Conservation (phyloP, 352 stramenopile genomes). For the Pythium phragmiticola region DNA sequence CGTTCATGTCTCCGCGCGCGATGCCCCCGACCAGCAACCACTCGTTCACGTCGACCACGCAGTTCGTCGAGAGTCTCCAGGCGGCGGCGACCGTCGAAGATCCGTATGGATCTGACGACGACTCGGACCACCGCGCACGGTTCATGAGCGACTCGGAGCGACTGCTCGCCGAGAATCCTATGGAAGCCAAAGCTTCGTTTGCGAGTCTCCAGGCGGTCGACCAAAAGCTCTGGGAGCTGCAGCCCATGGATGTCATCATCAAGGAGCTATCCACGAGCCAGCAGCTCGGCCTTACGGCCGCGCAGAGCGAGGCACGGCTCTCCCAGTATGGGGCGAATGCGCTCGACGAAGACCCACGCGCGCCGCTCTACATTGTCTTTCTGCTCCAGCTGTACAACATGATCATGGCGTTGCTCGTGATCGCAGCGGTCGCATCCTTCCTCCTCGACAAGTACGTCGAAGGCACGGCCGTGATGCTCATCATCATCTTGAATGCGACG, state of each 20-base stretch:
- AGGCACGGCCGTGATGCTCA: slow-evolving; percentile 66
- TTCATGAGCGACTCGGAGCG: slow-evolving; percentile 67
- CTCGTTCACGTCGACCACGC: slow-evolving; percentile 8
- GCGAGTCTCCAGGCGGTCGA: slow-evolving; percentile 51
- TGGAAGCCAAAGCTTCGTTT: slow-evolving; percentile 49
- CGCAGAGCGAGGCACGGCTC: slow-evolving; percentile 43
- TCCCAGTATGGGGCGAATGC: slow-evolving; percentile 50
- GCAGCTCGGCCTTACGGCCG: slow-evolving; percentile 40
- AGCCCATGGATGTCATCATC: slow-evolving; percentile 41
- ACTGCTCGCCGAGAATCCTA: slow-evolving; percentile 49
- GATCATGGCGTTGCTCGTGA: slow-evolving; percentile 66
- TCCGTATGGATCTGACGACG: slow-evolving; percentile 1
- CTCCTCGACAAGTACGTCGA: slow-evolving; percentile 64
- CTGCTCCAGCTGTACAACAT: slow-evolving; percentile 82
- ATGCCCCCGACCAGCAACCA: slow-evolving; percentile 4
- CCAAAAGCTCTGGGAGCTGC: slow-evolving; percentile 50
- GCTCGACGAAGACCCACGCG: slow-evolving; percentile 61
- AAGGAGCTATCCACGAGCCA: slow-evolving; percentile 57
- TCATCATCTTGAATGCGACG: slow-evolving; percentile 57
- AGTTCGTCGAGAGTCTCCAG: slow-evolving; percentile 15
- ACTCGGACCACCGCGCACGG: slow-evolving; percentile 42
- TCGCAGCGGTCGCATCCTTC: slow-evolving; percentile 56
- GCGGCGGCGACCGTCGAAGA: slow-evolving; percentile 12
- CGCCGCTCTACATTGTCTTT: slow-evolving; percentile 63
- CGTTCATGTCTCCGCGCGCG: slow-evolving; percentile 4